Evolutionary conservation across 495 filamentous ascomycete genomes (phyloP), one percentile per base, ranked within the genome.

Genomic region (Tuber melanosporum): DNA sequence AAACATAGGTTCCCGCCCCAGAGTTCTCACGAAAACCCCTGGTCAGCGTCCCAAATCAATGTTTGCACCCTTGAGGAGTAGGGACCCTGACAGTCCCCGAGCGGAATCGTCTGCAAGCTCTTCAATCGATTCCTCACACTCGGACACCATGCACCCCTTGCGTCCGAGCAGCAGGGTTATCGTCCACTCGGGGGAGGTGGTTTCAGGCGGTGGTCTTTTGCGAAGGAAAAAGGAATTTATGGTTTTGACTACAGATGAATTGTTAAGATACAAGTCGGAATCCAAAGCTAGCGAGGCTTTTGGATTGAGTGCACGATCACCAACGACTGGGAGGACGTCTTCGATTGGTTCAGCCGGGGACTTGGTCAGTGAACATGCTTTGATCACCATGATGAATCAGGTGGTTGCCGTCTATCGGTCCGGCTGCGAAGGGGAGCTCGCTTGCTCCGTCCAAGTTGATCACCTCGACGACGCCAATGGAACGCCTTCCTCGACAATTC

Each of bases 171-270:
- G 73, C 62, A 78, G 75, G 41, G 71, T 73, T 20, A 71, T 83
- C 46, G 52, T 83, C 36, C 76, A 83, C 70, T 77, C 77, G 2
- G 93, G 93, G 4, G 90, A 93, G 78, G 88, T 96, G 41, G 93
- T 97, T 84, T 91, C 91, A 2, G 92, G 92, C 47, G 89, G 91
- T 43, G 90, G 92, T 69, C 88, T 97, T 85, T 90, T 97, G 84
- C 89, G 93, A 83, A 92, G 93, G 83, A 94, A 92, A 85, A 92
- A 90, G 81, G 93, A 96, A 77, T 98, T 93, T 79, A 86, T 98
- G 45, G 95, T 97, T n/a, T 87, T 98, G 49, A 98, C 94, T 15
- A 91, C 94, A 71, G 89, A 90, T 41, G 91, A 97, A 84, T 83
- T 99, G 57, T 83, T 97, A 76, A 91, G 93, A 70, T 93, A 94